These are phyloP conservation scores for Biscutella laevigata DNA, from an alignment of 441 rosid species.

Conservation along the genomic window DNA sequence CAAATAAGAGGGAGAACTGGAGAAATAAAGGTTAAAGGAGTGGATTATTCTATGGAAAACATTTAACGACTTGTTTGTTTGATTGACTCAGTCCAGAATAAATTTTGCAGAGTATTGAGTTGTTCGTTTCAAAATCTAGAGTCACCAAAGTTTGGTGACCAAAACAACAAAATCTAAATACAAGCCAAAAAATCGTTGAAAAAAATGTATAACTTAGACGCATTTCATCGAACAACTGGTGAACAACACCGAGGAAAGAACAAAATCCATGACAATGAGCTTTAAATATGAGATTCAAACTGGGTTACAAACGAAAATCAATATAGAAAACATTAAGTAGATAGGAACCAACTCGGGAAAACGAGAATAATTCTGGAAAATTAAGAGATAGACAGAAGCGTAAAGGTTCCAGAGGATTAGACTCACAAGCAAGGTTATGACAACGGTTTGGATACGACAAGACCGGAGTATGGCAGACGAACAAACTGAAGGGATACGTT, in stretches of 20 bases:
- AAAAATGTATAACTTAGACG: not conserved
- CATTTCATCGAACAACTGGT: slow-evolving; percentile 17
- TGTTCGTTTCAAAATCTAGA: not conserved
- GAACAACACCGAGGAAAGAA: not conserved
- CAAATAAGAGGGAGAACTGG: no score
- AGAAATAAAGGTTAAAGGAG: no score
- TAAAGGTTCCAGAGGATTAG: not conserved
- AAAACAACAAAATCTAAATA: not conserved
- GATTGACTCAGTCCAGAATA: not conserved
- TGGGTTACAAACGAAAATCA: not conserved
- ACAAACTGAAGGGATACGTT: no score
- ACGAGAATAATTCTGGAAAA: not conserved
- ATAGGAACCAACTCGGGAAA: not conserved
- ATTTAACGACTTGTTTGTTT: not conserved
- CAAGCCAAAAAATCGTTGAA: not conserved
- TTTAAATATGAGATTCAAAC: not conserved
- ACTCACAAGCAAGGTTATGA: slow-evolving; percentile 1
- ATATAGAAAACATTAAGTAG: not conserved
- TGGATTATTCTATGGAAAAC: no score
- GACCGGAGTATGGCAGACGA: not conserved
- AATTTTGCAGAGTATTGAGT: not conserved
- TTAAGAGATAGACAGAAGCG: not conserved
- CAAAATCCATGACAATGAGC: not conserved
- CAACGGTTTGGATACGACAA: not conserved
- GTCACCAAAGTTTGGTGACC: no score